phyloP scores from a whole-genome alignment of 1,284 basidiomycete species.

The Ceratobasidium sp. region DNA sequence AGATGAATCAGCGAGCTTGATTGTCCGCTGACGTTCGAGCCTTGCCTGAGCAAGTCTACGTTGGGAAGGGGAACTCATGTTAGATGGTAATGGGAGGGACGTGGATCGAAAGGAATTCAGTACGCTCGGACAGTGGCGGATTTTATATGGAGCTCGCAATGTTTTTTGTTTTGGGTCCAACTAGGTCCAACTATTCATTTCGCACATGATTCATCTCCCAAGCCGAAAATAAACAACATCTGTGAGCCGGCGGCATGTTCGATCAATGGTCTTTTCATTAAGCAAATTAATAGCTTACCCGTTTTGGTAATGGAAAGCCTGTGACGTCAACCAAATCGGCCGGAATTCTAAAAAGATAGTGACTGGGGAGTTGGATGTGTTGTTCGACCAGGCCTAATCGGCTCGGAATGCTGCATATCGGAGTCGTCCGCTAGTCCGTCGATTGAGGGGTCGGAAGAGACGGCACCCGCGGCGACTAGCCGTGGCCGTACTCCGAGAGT shows the following conservation, averaged over 20 bases:
- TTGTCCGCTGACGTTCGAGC: not conserved
- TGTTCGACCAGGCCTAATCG: not conserved
- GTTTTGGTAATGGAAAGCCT: not conserved
- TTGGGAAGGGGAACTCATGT: not conserved
- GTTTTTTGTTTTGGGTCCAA: not conserved
- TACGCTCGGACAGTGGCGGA: not conserved
- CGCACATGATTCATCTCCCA: not conserved
- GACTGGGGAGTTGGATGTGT: not conserved
- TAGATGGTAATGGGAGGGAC: not conserved
- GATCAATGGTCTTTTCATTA: constrained; percentile 2
- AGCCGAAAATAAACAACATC: not conserved
- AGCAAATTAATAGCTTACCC: not conserved
- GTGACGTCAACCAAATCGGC: not conserved
- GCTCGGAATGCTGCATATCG: not conserved
- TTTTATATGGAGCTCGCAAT: not conserved
- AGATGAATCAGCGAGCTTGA: constrained; percentile 13
- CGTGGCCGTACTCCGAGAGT: constrained; percentile 81
- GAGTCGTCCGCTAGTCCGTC: constrained; percentile 1
- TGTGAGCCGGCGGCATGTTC: not conserved
- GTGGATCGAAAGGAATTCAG: not conserved
- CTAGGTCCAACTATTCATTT: constrained; percentile 2
- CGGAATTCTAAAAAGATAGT: constrained; percentile 7
- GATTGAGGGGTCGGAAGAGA: not conserved
- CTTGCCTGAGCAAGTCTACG: not conserved
- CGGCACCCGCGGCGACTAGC: constrained; percentile 59